These are phyloP conservation scores for Dryas alaskensis DNA, from an alignment of 306 rosid genomes.

Conservation along the genomic window DNA sequence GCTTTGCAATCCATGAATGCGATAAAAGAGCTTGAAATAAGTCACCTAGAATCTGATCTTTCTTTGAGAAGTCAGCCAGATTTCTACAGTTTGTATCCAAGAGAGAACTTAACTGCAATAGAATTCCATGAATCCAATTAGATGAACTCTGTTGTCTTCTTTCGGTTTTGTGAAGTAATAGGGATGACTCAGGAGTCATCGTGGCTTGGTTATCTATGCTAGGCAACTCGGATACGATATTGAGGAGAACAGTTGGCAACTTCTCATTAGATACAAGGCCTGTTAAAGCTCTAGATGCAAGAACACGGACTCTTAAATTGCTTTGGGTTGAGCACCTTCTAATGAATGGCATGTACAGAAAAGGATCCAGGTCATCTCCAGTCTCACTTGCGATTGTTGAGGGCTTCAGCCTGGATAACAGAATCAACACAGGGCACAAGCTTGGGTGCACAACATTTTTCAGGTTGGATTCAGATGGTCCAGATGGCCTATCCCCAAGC, in stretches of 20 bases:
- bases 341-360: conserved; percentile 77
- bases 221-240: conserved; percentile 75
- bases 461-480: conserved; percentile 45
- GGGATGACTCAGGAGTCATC: conserved; percentile 26
- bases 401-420: conserved; percentile 87
- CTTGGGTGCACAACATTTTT: conserved; percentile 92
- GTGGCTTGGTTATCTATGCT: conserved; percentile 33
- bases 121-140: conserved; percentile 81
- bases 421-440: conserved; percentile 85
- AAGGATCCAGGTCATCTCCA: conserved; percentile 89
- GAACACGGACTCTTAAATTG: conserved; percentile 82
- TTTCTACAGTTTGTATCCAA: conserved; percentile 69
- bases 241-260: conserved; percentile 59
- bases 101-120: conserved; percentile 77
- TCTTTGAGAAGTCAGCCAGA: conserved; percentile 77
- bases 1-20: conserved; percentile 68
- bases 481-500: conserved; percentile 56
- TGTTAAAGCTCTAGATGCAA: conserved; percentile 88
- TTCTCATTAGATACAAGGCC: conserved; percentile 87
- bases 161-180: conserved; percentile 16
- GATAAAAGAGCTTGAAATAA: conserved; percentile 52
- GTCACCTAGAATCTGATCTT: conserved; percentile 60
- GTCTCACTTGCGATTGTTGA: conserved; percentile 82
- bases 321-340: conserved; percentile 87
- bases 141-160: conserved; percentile 38